Evolutionary conservation across 2,329 filamentous ascomycete genomes (phyloP).

Genomic region (Sporothrix mexicana): DNA sequence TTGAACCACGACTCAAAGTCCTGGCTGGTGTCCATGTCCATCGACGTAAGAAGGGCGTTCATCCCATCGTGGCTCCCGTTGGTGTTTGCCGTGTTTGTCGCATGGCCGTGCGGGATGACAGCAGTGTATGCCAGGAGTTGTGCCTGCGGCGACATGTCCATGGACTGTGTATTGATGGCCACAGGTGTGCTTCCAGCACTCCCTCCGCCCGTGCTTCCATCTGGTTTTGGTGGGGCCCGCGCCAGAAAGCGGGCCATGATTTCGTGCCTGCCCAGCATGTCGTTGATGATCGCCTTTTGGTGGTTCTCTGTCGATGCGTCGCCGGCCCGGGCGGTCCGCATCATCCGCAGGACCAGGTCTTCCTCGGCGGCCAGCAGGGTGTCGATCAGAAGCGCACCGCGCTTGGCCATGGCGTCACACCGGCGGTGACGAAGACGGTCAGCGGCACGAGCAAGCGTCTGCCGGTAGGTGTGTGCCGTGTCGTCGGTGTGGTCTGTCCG

Average conservation of each 20-base stretch:
- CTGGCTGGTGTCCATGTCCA: conserved; percentile 30
- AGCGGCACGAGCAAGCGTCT: conserved; percentile 33
- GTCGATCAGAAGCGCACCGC: conserved; percentile 37
- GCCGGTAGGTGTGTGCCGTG: conserved; percentile 34
- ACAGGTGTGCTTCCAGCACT: neutral
- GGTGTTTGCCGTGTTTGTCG: no score
- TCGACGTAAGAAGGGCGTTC: conserved; percentile 2
- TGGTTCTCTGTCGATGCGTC: conserved; percentile 11
- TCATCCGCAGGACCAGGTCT: conserved; percentile 37
- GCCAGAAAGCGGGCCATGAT: conserved; percentile 36
- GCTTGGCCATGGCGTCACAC: conserved; percentile 36
- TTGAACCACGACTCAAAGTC: conserved; percentile 36
- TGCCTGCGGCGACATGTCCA: conserved; percentile 1
- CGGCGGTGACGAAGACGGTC: conserved; percentile 35
- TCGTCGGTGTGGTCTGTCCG: conserved; percentile 36
- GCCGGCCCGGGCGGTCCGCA: conserved; percentile 31
- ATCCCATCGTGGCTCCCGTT: conserved; percentile 6
- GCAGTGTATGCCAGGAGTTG: neutral
- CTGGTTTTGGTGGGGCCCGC: conserved; percentile 19
- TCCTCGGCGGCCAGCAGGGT: conserved; percentile 38
- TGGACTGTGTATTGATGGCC: neutral
- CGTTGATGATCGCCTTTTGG: conserved; percentile 36
- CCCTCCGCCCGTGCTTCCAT: neutral
- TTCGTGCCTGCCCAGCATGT: conserved; percentile 37
- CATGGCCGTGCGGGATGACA: neutral